phyloP scores from a whole-genome alignment of 352 stramenopile species.

The Globisporangium acanthophoron region DNA sequence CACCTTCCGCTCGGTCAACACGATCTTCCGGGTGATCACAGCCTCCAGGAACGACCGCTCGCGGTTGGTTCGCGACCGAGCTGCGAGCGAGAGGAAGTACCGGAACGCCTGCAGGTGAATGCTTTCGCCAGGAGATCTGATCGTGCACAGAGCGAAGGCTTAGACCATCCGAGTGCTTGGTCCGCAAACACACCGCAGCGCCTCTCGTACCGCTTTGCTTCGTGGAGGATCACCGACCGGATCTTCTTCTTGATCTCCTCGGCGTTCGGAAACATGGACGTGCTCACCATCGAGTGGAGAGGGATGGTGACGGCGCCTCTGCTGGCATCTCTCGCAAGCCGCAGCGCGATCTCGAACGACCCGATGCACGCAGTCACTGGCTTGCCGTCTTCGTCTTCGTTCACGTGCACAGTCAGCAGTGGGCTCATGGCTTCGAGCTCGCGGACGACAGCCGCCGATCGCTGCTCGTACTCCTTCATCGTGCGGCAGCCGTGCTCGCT shows the following conservation, averaged over 20 bases:
- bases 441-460: constrained; percentile 27
- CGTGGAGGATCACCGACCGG: constrained; percentile 41
- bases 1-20: constrained; percentile 61
- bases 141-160: neutral
- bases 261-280: constrained; percentile 38
- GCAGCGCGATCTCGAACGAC: constrained; percentile 53
- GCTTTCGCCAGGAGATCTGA: constrained; percentile 44
- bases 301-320: constrained; percentile 21
- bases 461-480: constrained; percentile 44
- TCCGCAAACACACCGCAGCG: neutral
- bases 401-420: constrained; percentile 40
- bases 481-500: constrained; percentile 47
- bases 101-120: constrained; percentile 54
- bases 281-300: constrained; percentile 52
- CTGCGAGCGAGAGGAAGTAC: constrained; percentile 45
- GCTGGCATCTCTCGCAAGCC: constrained; percentile 24
- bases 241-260: constrained; percentile 56
- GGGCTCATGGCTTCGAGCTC: constrained; percentile 48
- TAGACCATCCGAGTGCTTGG: too few species aligned
- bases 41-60: constrained; percentile 55
- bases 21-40: constrained; percentile 52
- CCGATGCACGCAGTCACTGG: constrained; percentile 17
- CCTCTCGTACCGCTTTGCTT: constrained; percentile 42
- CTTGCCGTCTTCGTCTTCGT: constrained; percentile 13
- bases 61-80: constrained; percentile 31